phyloP scores from a whole-genome alignment of 108 stramenopile species.

The Skeletonema marinoi region DNA sequence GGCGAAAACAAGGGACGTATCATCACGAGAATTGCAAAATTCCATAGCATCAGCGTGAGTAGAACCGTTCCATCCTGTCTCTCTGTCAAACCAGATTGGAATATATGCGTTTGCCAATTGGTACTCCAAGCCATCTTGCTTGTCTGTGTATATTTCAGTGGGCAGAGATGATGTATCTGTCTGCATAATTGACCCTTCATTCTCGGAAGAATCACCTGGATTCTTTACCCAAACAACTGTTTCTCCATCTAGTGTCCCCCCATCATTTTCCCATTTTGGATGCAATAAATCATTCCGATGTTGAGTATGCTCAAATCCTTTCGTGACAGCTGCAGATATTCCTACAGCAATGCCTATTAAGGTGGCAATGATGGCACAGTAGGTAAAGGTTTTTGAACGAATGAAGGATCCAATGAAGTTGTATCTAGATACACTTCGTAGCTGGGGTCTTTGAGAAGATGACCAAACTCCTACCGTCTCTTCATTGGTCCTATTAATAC shows the following conservation, averaged over 20 bases:
- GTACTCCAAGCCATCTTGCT: neutral
- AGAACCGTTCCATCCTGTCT: slow-evolving; percentile 26
- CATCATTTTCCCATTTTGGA: slow-evolving; percentile 10
- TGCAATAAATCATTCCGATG: slow-evolving; percentile 1
- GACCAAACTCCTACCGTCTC: slow-evolving; percentile 18
- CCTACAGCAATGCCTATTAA: neutral
- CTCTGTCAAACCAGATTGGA: slow-evolving; percentile 22
- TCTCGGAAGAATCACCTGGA: neutral
- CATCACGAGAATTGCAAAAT: slow-evolving; percentile 25
- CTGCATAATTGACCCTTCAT: neutral
- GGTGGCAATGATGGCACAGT: neutral
- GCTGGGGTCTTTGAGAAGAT: neutral
- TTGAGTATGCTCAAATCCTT: slow-evolving; percentile 14
- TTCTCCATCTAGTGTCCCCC: neutral
- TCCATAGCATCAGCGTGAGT: slow-evolving; percentile 26
- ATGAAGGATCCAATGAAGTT: neutral
- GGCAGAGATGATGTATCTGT: neutral
- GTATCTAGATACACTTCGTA: neutral
- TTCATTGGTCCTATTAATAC: neutral
- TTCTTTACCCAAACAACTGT: neutral
- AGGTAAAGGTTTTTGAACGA: slow-evolving; percentile 2
- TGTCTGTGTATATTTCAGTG: neutral
- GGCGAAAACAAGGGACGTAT: neutral
- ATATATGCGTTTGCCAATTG: neutral
- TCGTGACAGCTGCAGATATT: slow-evolving; percentile 2